These are phyloP conservation scores for Aegle marmelos DNA, from an alignment of 345 rosid species.

Conservation along the genomic window DNA sequence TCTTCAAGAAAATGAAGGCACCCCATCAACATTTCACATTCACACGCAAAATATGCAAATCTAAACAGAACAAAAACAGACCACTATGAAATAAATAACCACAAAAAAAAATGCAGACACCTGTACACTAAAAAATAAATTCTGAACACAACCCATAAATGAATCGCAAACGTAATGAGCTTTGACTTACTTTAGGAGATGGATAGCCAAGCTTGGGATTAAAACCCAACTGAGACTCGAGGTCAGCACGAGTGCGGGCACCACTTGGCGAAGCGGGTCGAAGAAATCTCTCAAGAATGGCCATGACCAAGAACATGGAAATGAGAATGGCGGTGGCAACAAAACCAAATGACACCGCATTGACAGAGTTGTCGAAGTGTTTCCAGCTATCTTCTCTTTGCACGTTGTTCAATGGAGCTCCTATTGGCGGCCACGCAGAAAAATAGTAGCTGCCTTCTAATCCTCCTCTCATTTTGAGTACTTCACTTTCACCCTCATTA, in stretches of 20 bases:
- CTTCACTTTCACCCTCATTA: slow-evolving; percentile 20
- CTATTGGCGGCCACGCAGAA: slow-evolving; percentile 59
- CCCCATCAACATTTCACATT: background rate
- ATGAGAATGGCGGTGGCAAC: slow-evolving; percentile 98
- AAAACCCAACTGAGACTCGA: slow-evolving; percentile 57
- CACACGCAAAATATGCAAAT: background rate
- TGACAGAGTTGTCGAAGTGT: slow-evolving; percentile 68
- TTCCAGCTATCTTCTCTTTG: slow-evolving; percentile 57
- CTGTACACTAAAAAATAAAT: background rate
- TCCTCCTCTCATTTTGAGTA: background rate
- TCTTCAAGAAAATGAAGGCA: background rate
- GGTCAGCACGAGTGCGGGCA: slow-evolving; percentile 33
- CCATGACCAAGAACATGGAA: slow-evolving; percentile 95
- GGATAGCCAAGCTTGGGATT: slow-evolving; percentile 63
- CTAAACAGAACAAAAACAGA: background rate
- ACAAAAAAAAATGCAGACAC: background rate
- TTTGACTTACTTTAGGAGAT: slow-evolving; percentile 67
- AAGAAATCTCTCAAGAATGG: slow-evolving; percentile 78
- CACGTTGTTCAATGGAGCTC: slow-evolving; percentile 55
- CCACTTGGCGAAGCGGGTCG: slow-evolving; percentile 49
- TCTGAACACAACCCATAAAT: background rate
- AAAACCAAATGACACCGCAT: slow-evolving; percentile 90
- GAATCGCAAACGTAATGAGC: background rate
- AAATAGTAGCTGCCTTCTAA: background rate
- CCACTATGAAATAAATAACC: background rate